Evolutionary conservation across 176 grass and related monocot genomes (phyloP).

Genomic region (Ensete ventricosum): DNA sequence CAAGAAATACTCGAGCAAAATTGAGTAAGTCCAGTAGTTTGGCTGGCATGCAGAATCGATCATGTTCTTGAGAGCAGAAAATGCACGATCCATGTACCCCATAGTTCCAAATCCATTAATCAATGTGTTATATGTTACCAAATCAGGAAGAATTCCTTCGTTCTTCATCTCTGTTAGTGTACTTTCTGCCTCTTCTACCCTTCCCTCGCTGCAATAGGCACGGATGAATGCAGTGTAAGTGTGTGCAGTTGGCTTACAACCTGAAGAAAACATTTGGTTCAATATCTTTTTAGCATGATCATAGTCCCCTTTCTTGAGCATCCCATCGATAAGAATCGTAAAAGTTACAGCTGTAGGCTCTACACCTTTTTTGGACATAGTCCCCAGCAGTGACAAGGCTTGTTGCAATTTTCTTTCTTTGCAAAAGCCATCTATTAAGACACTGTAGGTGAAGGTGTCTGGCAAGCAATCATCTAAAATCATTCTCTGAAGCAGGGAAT

Average conservation of each 20-base stretch:
- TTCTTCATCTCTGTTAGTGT: constrained; percentile 36
- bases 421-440: constrained; percentile 45
- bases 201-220: constrained; percentile 44
- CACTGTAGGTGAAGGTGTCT: constrained; percentile 48
- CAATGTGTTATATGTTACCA: constrained; percentile 46
- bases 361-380: constrained; percentile 43
- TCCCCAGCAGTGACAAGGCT: constrained; percentile 37
- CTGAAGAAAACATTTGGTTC: constrained; percentile 40
- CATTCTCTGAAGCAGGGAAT: constrained; percentile 43
- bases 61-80: constrained; percentile 44
- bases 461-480: constrained; percentile 31
- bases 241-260: constrained; percentile 38
- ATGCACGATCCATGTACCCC: constrained; percentile 36
- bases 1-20: constrained; percentile 47
- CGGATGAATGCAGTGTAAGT: constrained; percentile 46
- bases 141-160: constrained; percentile 27
- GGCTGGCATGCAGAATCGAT: constrained; percentile 34
- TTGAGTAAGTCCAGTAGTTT: constrained; percentile 35
- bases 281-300: constrained; percentile 34
- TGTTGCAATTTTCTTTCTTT: constrained; percentile 34
- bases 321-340: constrained; percentile 53
- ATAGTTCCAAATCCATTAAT: constrained; percentile 36
- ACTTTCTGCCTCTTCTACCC: constrained; percentile 39
- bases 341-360: constrained; percentile 35
- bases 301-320: constrained; percentile 40